Percentiles rank a stretch among this genome's conserved stretches.
Evolutionary conservation across 2,329 filamentous ascomycete species (phyloP).

Genomic region (Exserohilum turcica): DNA sequence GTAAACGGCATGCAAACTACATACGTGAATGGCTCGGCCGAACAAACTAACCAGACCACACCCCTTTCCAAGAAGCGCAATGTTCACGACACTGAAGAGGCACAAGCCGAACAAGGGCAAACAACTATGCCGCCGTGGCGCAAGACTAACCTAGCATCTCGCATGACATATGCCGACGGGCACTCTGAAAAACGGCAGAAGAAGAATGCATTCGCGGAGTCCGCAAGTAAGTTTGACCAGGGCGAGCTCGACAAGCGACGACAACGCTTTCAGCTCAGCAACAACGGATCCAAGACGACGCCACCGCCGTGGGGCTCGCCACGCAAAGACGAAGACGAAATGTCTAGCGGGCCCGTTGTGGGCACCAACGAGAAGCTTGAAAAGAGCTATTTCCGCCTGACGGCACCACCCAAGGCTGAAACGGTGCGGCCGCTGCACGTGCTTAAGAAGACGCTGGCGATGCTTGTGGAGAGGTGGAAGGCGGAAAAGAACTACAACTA

Average conservation of each 20-base stretch:
- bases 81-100: slow-evolving; percentile 63
- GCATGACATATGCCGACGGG: slow-evolving; percentile 67
- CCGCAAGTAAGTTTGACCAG: slow-evolving; percentile 86
- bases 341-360: slow-evolving; percentile 71
- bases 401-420: slow-evolving; percentile 83
- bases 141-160: slow-evolving; percentile 74
- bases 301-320: slow-evolving; percentile 55
- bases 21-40: slow-evolving; percentile 21
- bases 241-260: slow-evolving; percentile 85
- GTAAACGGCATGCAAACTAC: slow-evolving; percentile 23
- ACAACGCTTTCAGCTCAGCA: slow-evolving; percentile 75
- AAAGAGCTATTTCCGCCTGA: slow-evolving; percentile 94
- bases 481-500: slow-evolving; percentile 93
- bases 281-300: slow-evolving; percentile 60
- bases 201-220: slow-evolving; percentile 56
- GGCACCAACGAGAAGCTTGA: slow-evolving; percentile 84
- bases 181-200: slow-evolving; percentile 55
- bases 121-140: slow-evolving; percentile 70
- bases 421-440: slow-evolving; percentile 83
- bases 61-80: slow-evolving; percentile 78
- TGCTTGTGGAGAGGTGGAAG: slow-evolving; percentile 94
- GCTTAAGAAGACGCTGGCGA: slow-evolving; percentile 80
- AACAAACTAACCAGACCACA: slow-evolving; percentile 39
- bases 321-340: slow-evolving; percentile 56
- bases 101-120: slow-evolving; percentile 58